Evolutionary conservation across 2,329 filamentous ascomycete species (phyloP), one percentile per base, ranked within the genome.

Genomic region (Paraphaeosphaeria sporulosa): DNA sequence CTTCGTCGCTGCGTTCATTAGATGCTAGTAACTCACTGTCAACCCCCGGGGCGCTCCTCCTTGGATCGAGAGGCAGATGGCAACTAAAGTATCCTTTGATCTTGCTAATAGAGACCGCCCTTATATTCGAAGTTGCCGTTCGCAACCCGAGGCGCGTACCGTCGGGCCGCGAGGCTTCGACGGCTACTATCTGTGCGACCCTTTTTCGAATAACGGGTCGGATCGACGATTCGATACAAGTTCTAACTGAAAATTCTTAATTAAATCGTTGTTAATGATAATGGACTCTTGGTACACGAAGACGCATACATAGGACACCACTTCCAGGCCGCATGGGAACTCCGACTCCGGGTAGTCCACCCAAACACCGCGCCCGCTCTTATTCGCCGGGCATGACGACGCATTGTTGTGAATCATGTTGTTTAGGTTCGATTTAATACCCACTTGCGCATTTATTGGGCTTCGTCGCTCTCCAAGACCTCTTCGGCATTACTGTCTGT

Each of bases 61-160:
- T 17, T 21, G 13, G 13, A 38, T 9, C 1, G n/a, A 17, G 38
- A 19, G 36, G 23, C 19, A 42, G 32, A 19, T 9, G 3, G 21
- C 51, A 17, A 44, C 32, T 54, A 1, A 46, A 44, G 15, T 54
- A 46, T 4, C 34, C 9, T 17, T n/a, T 9, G 3, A 19, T 23
- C n/a, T 30, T 15, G 25, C 50, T 32, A 2, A 32, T 54, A 13
- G 9, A 44, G 10, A 23, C 25, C 30, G 15, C 44, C 17, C 5
- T 32, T 44, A n/a, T 44, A 9, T 19, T 54, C 9, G n/a, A 25
- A 19, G 25, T 17, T 54, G 17, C 17, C 19, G 51, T 54, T 54
- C 51, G 51, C 51, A 54, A 25, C 17, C 51, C 51, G 51, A 54
- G 40, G 25, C 17, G 38, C 38, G 51, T 40, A 8, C 51, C 40